phyloP scores from a whole-genome alignment of 1,139 yeast species.

The Debaryomyces coudertii region DNA sequence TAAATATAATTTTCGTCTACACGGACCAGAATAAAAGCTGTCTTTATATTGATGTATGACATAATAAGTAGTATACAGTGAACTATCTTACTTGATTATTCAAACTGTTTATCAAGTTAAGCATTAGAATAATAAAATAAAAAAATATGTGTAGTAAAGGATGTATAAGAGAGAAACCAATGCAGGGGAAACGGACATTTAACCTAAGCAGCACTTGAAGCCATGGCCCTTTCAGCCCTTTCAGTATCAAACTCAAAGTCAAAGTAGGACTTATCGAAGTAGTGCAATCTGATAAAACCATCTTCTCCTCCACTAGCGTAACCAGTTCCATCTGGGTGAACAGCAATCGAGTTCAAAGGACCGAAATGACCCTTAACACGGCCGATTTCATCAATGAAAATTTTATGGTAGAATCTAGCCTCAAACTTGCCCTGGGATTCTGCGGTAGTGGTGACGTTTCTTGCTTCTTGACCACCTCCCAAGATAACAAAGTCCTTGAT shows the following conservation, averaged over 20 bases:
- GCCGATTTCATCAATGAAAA: slow-evolving; percentile 94
- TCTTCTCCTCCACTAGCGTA: slow-evolving; percentile 98
- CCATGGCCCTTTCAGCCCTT: slow-evolving; percentile 64
- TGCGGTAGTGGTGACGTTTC: slow-evolving; percentile 95
- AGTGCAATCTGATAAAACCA: slow-evolving; percentile 93
- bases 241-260: slow-evolving; percentile 94
- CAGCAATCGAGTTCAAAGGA: slow-evolving; percentile 91
- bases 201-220: slow-evolving; percentile 32
- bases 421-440: slow-evolving; percentile 96
- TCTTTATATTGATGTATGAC: slow-evolving; percentile 6
- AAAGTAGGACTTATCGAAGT: slow-evolving; percentile 87
- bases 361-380: slow-evolving; percentile 99
- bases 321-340: slow-evolving; percentile 92
- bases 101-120: slow-evolving; percentile 8
- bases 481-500: slow-evolving; percentile 87
- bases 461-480: slow-evolving; percentile 99
- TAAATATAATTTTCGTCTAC: not conserved
- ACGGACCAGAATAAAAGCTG: not conserved
- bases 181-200: slow-evolving; percentile 6
- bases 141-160: slow-evolving; percentile 2
- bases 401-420: slow-evolving; percentile 93
- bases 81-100: slow-evolving; percentile 7
- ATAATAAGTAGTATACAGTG: slow-evolving; percentile 9
- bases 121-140: slow-evolving; percentile 7
- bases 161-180: slow-evolving; percentile 3